Conservation (phyloP, 2,329 filamentous ascomycete genomes). For the Trichophyton mentagrophytes region DNA sequence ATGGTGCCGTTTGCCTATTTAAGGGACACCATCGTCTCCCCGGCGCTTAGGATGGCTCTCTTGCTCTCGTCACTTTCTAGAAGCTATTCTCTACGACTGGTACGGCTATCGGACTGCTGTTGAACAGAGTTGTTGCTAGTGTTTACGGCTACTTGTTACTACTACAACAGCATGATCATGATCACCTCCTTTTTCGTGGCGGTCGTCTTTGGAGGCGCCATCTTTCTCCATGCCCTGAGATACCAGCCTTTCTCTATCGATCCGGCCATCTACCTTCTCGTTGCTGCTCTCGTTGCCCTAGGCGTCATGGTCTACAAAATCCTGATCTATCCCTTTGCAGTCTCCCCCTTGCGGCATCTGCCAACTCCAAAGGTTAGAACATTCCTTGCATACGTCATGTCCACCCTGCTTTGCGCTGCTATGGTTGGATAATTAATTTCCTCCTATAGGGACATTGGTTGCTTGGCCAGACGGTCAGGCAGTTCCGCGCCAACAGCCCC, state of each 20-base stretch:
- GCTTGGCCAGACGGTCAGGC: constrained; percentile 4
- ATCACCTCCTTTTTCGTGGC: not conserved
- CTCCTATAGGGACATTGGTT: not conserved
- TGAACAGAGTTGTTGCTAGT: too few relatives aligned
- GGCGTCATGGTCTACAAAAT: not conserved
- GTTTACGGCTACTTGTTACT: too few relatives aligned
- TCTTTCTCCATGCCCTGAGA: not conserved
- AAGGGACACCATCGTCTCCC: too few relatives aligned
- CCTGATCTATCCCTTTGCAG: constrained; percentile 1
- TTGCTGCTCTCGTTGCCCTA: not conserved
- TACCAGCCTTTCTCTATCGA: not conserved
- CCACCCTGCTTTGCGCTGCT: not conserved
- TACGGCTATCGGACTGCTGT: too few relatives aligned
- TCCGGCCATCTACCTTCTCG: not conserved
- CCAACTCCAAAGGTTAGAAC: constrained; percentile 4
- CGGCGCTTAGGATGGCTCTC: too few relatives aligned
- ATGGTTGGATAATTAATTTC: not conserved
- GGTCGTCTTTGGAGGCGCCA: not conserved
- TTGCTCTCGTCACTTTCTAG: too few relatives aligned
- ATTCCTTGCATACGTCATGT: not conserved
- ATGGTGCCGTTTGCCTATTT: too few relatives aligned
- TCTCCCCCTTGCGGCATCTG: constrained; percentile 2
- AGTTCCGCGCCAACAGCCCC: not conserved
- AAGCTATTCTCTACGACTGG: too few relatives aligned
- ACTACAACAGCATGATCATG: not conserved